phyloP scores from a whole-genome alignment of 2,329 filamentous ascomycete genomes.

The Aspergillus ustus region DNA sequence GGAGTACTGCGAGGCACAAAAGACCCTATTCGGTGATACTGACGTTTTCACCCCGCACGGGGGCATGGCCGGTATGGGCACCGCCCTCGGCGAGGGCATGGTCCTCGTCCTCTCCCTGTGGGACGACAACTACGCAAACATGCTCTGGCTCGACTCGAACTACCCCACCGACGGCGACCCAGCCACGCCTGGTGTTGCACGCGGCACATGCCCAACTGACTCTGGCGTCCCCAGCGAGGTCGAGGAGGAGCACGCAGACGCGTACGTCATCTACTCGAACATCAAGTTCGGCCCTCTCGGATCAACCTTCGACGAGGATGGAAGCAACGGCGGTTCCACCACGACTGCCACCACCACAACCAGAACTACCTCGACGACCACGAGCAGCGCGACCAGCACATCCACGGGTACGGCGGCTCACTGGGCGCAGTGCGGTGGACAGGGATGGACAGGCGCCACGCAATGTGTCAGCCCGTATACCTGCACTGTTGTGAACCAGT shows the following conservation, averaged over 20 bases:
- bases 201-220: constrained; percentile 59
- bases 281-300: constrained; percentile 63
- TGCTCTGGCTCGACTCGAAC: constrained; percentile 75
- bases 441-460: constrained; percentile 39
- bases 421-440: constrained; percentile 41
- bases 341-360: neutral
- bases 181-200: constrained; percentile 54
- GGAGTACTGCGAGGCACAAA: constrained; percentile 61
- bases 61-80: constrained; percentile 60
- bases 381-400: constrained; percentile 18
- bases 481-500: constrained; percentile 39
- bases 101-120: constrained; percentile 65
- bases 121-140: constrained; percentile 70
- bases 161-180: constrained; percentile 57
- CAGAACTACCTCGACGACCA: constrained; percentile 1
- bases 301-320: constrained; percentile 51
- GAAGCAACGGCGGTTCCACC: constrained; percentile 9
- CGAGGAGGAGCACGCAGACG: constrained; percentile 51
- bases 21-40: constrained; percentile 60
- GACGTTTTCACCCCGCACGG: constrained; percentile 60
- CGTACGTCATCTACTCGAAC: constrained; percentile 63
- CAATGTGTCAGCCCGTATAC: constrained; percentile 38
- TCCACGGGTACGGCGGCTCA: constrained; percentile 26
- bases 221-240: constrained; percentile 59
- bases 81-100: constrained; percentile 62